Percentiles rank a stretch among this genome's conserved stretches.
These are phyloP conservation scores for Pseudozyma flocculosa DNA, from an alignment of 1,284 basidiomycete species.

Conservation along the genomic window DNA sequence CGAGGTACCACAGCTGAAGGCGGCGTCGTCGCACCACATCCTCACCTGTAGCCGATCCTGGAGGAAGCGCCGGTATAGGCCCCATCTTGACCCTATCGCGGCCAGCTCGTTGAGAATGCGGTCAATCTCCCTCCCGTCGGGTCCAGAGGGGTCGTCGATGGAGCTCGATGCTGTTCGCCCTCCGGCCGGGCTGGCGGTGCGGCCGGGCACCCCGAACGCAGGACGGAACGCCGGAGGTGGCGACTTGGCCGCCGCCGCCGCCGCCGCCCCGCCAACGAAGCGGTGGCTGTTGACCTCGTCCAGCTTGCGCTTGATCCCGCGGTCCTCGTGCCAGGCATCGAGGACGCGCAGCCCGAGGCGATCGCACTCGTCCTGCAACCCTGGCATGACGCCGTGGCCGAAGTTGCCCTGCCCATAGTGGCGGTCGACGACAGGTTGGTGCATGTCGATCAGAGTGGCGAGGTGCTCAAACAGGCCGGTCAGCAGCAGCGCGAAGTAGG, in stretches of 20 bases:
- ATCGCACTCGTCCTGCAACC: constrained; percentile 83
- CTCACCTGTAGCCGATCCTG: constrained; percentile 68
- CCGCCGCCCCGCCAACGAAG: too few species aligned
- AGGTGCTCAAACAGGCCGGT: constrained; percentile 92
- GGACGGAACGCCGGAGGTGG: constrained; percentile 58
- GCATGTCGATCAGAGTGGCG: constrained; percentile 92
- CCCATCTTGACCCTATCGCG: constrained; percentile 87
- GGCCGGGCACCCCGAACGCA: constrained; percentile 56
- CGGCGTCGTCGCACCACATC: too few species aligned
- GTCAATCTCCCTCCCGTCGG: constrained; percentile 88
- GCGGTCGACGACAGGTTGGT: constrained; percentile 95
- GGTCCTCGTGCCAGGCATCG: constrained; percentile 78
- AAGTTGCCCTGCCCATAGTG: constrained; percentile 70
- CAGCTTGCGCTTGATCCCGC: constrained; percentile 29
- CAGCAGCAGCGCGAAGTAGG: constrained; percentile 40
- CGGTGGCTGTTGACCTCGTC: constrained; percentile 19
- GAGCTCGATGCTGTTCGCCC: constrained; percentile 54
- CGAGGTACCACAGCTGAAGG: too few species aligned
- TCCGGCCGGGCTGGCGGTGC: constrained; percentile 59
- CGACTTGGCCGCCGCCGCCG: constrained; percentile 38
- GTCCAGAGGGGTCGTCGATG: constrained; percentile 65
- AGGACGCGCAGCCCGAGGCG: constrained; percentile 74
- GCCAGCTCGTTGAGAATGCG: constrained; percentile 80
- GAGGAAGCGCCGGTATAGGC: constrained; percentile 83
- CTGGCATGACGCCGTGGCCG: constrained; percentile 64